A percentile compares a stretch with the other conserved stretches of the same genome.
Evolutionary conservation across 179 eudicot genomes (phyloP).

Genomic region (Beta corolliflora): DNA sequence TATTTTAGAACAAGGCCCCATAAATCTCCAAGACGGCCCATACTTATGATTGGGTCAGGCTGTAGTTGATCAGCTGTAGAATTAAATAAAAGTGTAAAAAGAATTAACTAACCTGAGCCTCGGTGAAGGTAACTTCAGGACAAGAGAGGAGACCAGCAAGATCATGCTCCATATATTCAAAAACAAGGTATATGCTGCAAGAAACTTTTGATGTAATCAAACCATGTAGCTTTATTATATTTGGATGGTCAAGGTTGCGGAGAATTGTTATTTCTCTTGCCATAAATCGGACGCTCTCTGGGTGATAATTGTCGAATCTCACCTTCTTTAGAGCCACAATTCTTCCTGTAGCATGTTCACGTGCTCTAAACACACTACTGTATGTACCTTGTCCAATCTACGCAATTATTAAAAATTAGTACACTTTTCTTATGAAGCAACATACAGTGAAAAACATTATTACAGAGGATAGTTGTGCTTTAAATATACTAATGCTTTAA

Average conservation of each 20-base stretch:
- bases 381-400: constrained; percentile 90
- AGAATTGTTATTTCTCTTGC: constrained; percentile 75
- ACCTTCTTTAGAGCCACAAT: constrained; percentile 79
- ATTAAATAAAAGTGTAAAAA: no score
- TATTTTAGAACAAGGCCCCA: no score
- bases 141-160: constrained; percentile 63
- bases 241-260: constrained; percentile 76
- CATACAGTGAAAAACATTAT: no score
- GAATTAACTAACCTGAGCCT: constrained; percentile 52
- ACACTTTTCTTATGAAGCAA: no score
- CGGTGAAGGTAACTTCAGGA: constrained; percentile 57
- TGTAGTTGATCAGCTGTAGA: background rate
- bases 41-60: background rate
- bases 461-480: no score
- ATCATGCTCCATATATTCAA: constrained; percentile 89
- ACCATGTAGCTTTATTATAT: constrained; percentile 68
- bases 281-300: constrained; percentile 80
- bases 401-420: background rate
- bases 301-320: constrained; percentile 70
- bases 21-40: no score
- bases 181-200: constrained; percentile 64
- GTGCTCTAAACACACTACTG: constrained; percentile 75
- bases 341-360: constrained; percentile 56
- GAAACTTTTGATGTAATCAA: constrained; percentile 63
- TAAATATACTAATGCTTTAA: no score